Evolutionary conservation across 495 filamentous ascomycete genomes (phyloP), one percentile per base, ranked within the genome.

Genomic region (Penicillium crystallinum): DNA sequence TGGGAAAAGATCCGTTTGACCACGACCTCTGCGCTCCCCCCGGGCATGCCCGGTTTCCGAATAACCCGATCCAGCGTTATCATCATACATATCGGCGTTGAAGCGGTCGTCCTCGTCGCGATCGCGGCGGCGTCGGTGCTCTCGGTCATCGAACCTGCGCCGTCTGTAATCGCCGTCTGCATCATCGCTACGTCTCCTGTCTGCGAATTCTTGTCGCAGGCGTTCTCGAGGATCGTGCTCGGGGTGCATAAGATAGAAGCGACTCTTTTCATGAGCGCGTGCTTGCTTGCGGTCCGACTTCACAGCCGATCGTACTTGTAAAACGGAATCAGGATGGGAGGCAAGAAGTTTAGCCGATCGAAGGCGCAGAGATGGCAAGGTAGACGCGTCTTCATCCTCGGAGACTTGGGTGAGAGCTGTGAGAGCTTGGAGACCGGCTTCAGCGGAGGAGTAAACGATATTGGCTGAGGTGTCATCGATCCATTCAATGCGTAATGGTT

Each of bases 391-490:
- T 55, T 73, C 65, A 50, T 74, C 64, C 44, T 70, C 65, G 27
- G 53, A 48, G 31, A 66, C 56, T 48, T 77, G 67, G 4, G 72
- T 76, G 40, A 97, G 77, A 5, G 83, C 79, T 36, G 72, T 62
- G n/a, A 98, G 78, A 12, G 90, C 92, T 43, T 81, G 75, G 2
- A 77, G 58, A 0, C 91, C 92, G n/a, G 77, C 62, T n/a, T 85
- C 81, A 17, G 86, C 69, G 21, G 76, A 79, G 23, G 77, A 74
- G 74, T 90, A 98, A 37, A 92, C 63, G 29, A 96, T 65, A 57
- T 96, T 97, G 53, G 90, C 89, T 0, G 91, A 93, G 15, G 81
- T 86, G 65, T 98, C 93, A 59, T 98, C 87, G 54, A 98, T 91
- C 93, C 93, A 98, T 69, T 97, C 89, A 57, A 97, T 72, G 17